Conservation (phyloP, 768 basidiomycete species). For the Macrocybe gigantea region DNA sequence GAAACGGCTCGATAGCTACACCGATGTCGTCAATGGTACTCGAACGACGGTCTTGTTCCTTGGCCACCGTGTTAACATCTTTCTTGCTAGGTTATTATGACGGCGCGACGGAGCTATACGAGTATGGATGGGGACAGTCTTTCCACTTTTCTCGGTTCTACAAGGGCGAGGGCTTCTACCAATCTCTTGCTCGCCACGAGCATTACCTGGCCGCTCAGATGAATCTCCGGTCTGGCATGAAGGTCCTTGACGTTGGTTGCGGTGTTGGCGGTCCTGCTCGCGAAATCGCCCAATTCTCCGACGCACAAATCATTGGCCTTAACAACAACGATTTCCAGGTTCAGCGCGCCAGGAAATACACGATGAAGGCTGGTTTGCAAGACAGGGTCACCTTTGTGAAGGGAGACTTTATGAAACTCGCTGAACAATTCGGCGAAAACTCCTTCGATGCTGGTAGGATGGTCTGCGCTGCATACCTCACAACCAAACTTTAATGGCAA, state of each 20-base stretch:
- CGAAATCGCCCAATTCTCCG: slow-evolving; percentile 89
- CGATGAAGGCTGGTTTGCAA: slow-evolving; percentile 67
- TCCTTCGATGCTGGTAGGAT: slow-evolving; percentile 88
- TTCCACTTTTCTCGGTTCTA: slow-evolving; percentile 99
- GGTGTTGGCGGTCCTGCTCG: slow-evolving; percentile 97
- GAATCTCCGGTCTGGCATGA: slow-evolving; percentile 82
- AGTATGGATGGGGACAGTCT: slow-evolving; percentile 86
- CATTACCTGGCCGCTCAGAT: slow-evolving; percentile 93
- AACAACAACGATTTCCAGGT: slow-evolving; percentile 98
- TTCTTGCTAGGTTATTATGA: slow-evolving; percentile 80
- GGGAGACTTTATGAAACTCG: slow-evolving; percentile 96
- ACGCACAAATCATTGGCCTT: slow-evolving; percentile 76
- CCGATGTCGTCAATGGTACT: slow-evolving; percentile 90
- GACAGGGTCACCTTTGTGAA: slow-evolving; percentile 78
- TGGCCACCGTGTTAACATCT: background rate
- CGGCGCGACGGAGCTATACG: slow-evolving; percentile 92
- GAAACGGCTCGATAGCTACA: slow-evolving; percentile 75
- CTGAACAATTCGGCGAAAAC: slow-evolving; percentile 86
- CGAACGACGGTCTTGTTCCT: slow-evolving; percentile 4
- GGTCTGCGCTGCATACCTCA: background rate
- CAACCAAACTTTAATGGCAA: slow-evolving; percentile 2
- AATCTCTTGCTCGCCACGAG: slow-evolving; percentile 87
- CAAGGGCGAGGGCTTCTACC: slow-evolving; percentile 76
- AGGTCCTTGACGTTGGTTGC: slow-evolving; percentile 96
- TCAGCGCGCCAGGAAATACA: slow-evolving; percentile 78